Percentiles rank a stretch among this genome's conserved stretches.
These are phyloP conservation scores for barrel medic (Medicago truncatula) DNA, from an alignment of 306 rosid genomes.

Conservation along the genomic window MtrunA17r5.0-ANR NC_053046.1:8409001-8409500, in stretches of 20 bases:
- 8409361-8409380: too few species aligned
- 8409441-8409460: background rate
- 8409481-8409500: background rate
- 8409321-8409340: too few species aligned
- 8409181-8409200: constrained; percentile 54
- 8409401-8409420: too few species aligned
- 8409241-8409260: constrained; percentile 50
- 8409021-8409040: background rate
- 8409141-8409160: constrained; percentile 33
- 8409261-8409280: constrained; percentile 33
- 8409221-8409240: constrained; percentile 57
- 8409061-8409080: constrained; percentile 1
- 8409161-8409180: constrained; percentile 26
- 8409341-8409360: too few species aligned
- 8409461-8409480: background rate
- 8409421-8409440: constrained; percentile 28
- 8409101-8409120: constrained; percentile 33
- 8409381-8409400: too few species aligned
- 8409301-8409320: constrained; percentile 14
- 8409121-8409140: constrained; percentile 31
- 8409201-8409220: constrained; percentile 38
- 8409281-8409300: constrained; percentile 48
- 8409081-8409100: constrained; percentile 36
- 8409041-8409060: background rate
- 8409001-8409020: background rate